Conservation (phyloP, 306 rosid genomes). For the Nissolia schottii region DNA sequence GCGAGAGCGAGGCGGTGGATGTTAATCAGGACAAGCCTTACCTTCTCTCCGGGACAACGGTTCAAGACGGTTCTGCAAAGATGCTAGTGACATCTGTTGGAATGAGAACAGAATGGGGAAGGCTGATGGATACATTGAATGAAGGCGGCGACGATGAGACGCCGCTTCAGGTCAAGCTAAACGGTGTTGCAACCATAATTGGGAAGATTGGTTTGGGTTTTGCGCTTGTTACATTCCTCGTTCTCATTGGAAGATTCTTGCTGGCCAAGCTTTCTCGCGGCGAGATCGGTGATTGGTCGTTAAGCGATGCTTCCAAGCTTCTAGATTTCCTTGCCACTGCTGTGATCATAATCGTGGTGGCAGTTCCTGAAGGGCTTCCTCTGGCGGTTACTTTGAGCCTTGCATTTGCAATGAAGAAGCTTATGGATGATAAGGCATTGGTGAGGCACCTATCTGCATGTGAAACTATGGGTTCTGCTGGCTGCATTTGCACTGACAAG, state of each 20-base stretch:
- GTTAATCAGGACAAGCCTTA: slow-evolving; percentile 44
- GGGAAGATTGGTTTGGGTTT: slow-evolving; percentile 85
- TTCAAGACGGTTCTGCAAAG: slow-evolving; percentile 84
- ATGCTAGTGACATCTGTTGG: slow-evolving; percentile 85
- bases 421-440: slow-evolving; percentile 82
- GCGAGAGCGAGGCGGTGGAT: slow-evolving; percentile 77
- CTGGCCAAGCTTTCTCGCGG: slow-evolving; percentile 34
- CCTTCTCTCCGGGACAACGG: slow-evolving; percentile 73
- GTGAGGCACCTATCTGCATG: slow-evolving; percentile 92
- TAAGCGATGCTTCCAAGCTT: slow-evolving; percentile 53
- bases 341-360: slow-evolving; percentile 86
- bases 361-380: slow-evolving; percentile 90
- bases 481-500: slow-evolving; percentile 84
- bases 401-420: slow-evolving; percentile 87
- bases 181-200: slow-evolving; percentile 89
- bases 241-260: slow-evolving; percentile 64
- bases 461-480: slow-evolving; percentile 92
- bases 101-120: slow-evolving; percentile 97
- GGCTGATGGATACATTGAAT: slow-evolving; percentile 72
- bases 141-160: slow-evolving; percentile 94
- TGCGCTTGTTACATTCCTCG: slow-evolving; percentile 66
- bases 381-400: slow-evolving; percentile 91
- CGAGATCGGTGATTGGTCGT: slow-evolving; percentile 47
- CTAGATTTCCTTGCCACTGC: slow-evolving; percentile 75
- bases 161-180: slow-evolving; percentile 89